phyloP scores from a whole-genome alignment of 768 basidiomycete species.

The Lactarius indigo region DNA sequence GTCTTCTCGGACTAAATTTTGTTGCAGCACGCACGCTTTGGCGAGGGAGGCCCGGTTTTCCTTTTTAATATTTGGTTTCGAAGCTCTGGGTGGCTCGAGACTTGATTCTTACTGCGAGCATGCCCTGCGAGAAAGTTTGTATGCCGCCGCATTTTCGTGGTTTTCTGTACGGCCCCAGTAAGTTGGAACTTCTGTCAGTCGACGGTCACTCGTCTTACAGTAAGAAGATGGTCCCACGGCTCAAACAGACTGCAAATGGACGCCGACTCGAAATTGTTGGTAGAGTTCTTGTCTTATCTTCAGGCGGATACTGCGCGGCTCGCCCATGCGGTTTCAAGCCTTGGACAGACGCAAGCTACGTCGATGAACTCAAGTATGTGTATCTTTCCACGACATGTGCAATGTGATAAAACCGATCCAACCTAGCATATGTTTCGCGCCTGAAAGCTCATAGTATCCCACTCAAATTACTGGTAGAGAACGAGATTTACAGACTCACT shows the following conservation, averaged over 20 bases:
- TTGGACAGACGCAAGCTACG: conserved; percentile 47
- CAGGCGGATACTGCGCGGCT: conserved; percentile 70
- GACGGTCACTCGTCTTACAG: neutral
- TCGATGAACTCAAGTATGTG: conserved; percentile 31
- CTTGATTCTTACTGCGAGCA: conserved; percentile 82
- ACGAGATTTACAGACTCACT: conserved; percentile 78
- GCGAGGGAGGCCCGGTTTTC: conserved; percentile 89
- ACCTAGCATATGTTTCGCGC: conserved; percentile 38
- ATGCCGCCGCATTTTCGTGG: conserved; percentile 83
- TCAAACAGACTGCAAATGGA: conserved; percentile 87
- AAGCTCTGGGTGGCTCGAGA: conserved; percentile 82
- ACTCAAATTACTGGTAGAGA: conserved; percentile 81
- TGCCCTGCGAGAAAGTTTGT: conserved; percentile 69
- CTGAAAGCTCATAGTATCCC: conserved; percentile 70
- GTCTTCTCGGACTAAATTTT: neutral
- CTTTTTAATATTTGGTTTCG: conserved; percentile 89
- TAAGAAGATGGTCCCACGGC: conserved; percentile 89
- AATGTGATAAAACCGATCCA: conserved; percentile 41
- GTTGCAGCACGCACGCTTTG: conserved; percentile 78
- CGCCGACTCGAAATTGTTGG: conserved; percentile 81
- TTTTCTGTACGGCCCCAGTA: conserved; percentile 93
- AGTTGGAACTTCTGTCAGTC: conserved; percentile 31
- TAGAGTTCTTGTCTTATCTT: conserved; percentile 77
- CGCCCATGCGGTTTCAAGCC: conserved; percentile 54
- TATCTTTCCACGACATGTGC: conserved; percentile 29